Percentiles rank a stretch among this genome's conserved stretches.
phyloP scores from a whole-genome alignment of 2,329 filamentous ascomycete genomes.

The Alternaria tenuissima region DNA sequence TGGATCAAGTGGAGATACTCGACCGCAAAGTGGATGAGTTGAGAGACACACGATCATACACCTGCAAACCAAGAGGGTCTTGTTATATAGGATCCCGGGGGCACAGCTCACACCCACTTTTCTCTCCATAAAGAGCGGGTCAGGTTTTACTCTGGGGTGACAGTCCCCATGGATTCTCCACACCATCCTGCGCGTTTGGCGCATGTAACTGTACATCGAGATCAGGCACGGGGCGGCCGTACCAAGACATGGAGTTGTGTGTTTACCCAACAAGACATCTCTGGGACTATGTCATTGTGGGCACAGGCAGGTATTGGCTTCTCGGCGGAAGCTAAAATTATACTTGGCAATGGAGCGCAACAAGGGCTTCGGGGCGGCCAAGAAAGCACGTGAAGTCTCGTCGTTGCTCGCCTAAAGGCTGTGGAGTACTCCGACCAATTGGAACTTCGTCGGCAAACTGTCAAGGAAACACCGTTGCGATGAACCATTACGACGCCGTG shows the following conservation, averaged over 20 bases:
- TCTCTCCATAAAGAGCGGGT: constrained; percentile 20
- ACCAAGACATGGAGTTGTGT: constrained; percentile 18
- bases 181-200: constrained; percentile 30
- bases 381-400: constrained; percentile 17
- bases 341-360: constrained; percentile 30
- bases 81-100: constrained; percentile 24
- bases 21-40: constrained; percentile 15
- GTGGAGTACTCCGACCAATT: constrained; percentile 12
- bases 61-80: constrained; percentile 6
- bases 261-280: constrained; percentile 16
- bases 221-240: constrained; percentile 18
- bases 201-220: constrained; percentile 33
- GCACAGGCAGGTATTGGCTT: constrained; percentile 22
- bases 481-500: constrained; percentile 11
- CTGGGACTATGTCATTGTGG: constrained; percentile 43
- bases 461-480: constrained; percentile 3
- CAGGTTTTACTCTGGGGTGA: constrained; percentile 7
- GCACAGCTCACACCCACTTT: constrained; percentile 13
- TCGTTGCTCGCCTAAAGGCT: constrained; percentile 6
- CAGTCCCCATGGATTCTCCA: constrained; percentile 27
- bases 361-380: constrained; percentile 18
- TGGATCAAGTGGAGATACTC: background rate
- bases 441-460: background rate
- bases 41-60: constrained; percentile 4
- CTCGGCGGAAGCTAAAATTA: constrained; percentile 26